A percentile compares a stretch with the other conserved stretches of the same genome.
Conservation (phyloP, 768 basidiomycete genomes). For the Leccinum uliginosum region DNA sequence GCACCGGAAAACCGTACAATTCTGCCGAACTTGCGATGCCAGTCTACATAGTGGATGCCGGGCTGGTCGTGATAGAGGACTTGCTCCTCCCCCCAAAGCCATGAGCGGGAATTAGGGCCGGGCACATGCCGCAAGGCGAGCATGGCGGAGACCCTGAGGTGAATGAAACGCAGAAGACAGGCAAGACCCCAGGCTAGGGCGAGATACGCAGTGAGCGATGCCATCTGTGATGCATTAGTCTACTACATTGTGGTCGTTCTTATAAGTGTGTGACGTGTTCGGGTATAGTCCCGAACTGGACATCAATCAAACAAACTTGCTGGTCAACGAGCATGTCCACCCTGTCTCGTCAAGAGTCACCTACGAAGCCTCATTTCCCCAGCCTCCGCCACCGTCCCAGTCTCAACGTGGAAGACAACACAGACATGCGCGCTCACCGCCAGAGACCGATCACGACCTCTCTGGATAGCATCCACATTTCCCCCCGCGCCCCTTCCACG, state of each 20-base stretch:
- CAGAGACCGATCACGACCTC: conserved; percentile 55
- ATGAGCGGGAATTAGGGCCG: conserved; percentile 46
- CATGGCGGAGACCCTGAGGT: conserved; percentile 32
- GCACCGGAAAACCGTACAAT: conserved; percentile 54
- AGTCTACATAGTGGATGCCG: conserved; percentile 47
- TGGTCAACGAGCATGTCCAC: conserved; percentile 23
- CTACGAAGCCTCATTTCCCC: conserved; percentile 24
- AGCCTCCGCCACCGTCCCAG: conserved; percentile 29
- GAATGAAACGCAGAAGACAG: conserved; percentile 30
- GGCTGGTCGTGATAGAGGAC: conserved; percentile 47
- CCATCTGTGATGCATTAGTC: conserved; percentile 7
- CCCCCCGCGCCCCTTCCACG: conserved; percentile 45
- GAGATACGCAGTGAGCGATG: conserved; percentile 3
- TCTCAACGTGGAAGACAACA: conserved; percentile 36
- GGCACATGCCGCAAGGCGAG: conserved; percentile 42
- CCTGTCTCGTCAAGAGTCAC: conserved; percentile 21
- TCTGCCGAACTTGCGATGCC: conserved; percentile 52
- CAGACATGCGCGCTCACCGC: conserved; percentile 29
- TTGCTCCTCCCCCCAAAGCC: conserved; percentile 63
- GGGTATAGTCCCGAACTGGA: conserved; percentile 1
- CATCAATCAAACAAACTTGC: not conserved
- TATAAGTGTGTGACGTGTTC: conserved; percentile 20
- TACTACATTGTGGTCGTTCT: not conserved
- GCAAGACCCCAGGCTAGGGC: conserved; percentile 21
- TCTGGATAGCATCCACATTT: conserved; percentile 54